A percentile compares a stretch with the other conserved stretches of the same genome.
Conservation (phyloP, 129 eudicot genomes). For the Daucus carota region DH1_v3.0 NC_030383.2:62780501-62781000, state of each 20-base stretch:
- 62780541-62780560: conserved; percentile 96
- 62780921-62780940: no score
- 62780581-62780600: conserved; percentile 85
- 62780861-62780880: background rate
- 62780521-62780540: conserved; percentile 82
- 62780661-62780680: conserved; percentile 92
- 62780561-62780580: conserved; percentile 96
- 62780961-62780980: no score
- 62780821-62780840: conserved; percentile 45
- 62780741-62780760: conserved; percentile 96
- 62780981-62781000: no score
- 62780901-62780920: no score
- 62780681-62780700: conserved; percentile 99
- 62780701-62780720: conserved; percentile 99
- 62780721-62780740: conserved; percentile 96
- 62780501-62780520: conserved; percentile 98
- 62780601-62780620: conserved; percentile 82
- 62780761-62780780: conserved; percentile 73
- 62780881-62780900: background rate
- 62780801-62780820: conserved; percentile 88
- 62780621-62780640: conserved; percentile 93
- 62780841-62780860: background rate
- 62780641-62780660: conserved; percentile 94
- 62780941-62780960: no score
- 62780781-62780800: conserved; percentile 87